phyloP scores from a whole-genome alignment of 2,329 filamentous ascomycete genomes.

The Ascochyta rabiei region DNA sequence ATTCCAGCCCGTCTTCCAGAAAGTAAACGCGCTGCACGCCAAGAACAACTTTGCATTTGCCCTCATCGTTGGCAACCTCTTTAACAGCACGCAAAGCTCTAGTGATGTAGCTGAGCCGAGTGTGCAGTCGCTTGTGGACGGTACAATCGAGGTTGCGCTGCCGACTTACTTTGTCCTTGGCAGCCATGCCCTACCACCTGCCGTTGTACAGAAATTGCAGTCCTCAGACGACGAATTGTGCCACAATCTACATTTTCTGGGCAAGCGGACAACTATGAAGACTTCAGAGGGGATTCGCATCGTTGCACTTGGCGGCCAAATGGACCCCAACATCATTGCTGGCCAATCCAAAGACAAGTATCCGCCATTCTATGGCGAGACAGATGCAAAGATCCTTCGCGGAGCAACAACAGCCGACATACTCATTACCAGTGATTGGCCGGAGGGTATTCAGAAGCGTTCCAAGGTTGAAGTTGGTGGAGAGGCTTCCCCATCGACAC shows the following conservation, averaged over 20 bases:
- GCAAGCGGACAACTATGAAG: slow-evolving; percentile 82
- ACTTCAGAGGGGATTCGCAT: slow-evolving; percentile 89
- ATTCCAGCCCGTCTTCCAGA: slow-evolving; percentile 76
- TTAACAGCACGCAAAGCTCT: slow-evolving; percentile 58
- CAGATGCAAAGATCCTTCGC: slow-evolving; percentile 75
- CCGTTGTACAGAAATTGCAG: slow-evolving; percentile 75
- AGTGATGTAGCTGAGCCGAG: slow-evolving; percentile 61
- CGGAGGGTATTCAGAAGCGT: slow-evolving; percentile 70
- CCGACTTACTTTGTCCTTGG: slow-evolving; percentile 92
- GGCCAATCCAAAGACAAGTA: slow-evolving; percentile 74
- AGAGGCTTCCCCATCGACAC: slow-evolving; percentile 60
- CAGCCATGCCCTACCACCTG: slow-evolving; percentile 70
- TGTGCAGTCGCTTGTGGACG: slow-evolving; percentile 70
- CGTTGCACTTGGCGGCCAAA: slow-evolving; percentile 78
- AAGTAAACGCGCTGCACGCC: slow-evolving; percentile 77
- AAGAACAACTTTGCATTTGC: slow-evolving; percentile 91
- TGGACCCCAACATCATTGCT: slow-evolving; percentile 66
- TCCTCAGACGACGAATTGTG: slow-evolving; percentile 74
- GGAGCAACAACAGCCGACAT: slow-evolving; percentile 84
- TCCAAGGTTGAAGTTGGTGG: slow-evolving; percentile 68
- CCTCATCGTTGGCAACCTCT: slow-evolving; percentile 83
- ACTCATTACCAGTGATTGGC: slow-evolving; percentile 86
- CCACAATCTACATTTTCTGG: slow-evolving; percentile 88
- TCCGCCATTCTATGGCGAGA: slow-evolving; percentile 76
- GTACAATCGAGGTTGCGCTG: slow-evolving; percentile 75